A percentile compares a stretch with the other conserved stretches of the same genome.
phyloP scores from a whole-genome alignment of 306 rosid species.

The Quercus agrifolia region DNA sequence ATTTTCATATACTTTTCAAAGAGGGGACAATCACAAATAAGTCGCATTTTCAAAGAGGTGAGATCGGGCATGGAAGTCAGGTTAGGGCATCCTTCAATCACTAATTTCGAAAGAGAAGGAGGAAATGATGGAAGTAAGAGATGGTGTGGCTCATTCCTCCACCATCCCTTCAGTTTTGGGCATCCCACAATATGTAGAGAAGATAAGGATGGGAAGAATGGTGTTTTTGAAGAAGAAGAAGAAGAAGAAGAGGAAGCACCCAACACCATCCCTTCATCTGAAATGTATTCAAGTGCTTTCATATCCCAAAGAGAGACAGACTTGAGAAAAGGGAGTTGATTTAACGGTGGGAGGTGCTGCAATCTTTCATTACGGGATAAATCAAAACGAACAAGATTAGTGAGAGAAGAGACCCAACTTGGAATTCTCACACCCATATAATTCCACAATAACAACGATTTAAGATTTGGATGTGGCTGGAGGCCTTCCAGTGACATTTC shows the following conservation, averaged over 20 bases:
- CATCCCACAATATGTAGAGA: neutral
- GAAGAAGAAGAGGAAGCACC: too few species aligned
- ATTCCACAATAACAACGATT: neutral
- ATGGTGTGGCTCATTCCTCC: neutral
- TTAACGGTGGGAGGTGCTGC: neutral
- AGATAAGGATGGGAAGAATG: neutral
- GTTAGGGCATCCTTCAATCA: too few species aligned
- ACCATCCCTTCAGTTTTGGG: slow-evolving; percentile 13
- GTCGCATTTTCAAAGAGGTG: too few species aligned
- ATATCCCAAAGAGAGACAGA: fast-evolving
- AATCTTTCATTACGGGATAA: fast-evolving
- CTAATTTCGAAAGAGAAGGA: too few species aligned
- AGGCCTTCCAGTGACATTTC: neutral
- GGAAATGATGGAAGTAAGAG: too few species aligned
- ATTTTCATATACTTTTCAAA: too few species aligned
- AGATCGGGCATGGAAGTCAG: too few species aligned
- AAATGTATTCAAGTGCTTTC: slow-evolving; percentile 4
- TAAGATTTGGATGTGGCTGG: neutral
- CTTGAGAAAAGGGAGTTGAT: neutral
- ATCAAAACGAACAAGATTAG: neutral
- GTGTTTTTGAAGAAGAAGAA: too few species aligned
- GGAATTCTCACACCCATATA: neutral
- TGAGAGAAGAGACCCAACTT: neutral
- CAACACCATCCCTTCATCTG: neutral
- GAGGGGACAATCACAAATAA: too few species aligned